Evolutionary conservation across 2,329 filamentous ascomycete genomes (phyloP).

Genomic region (Pseudopithomyces chartarum): DNA sequence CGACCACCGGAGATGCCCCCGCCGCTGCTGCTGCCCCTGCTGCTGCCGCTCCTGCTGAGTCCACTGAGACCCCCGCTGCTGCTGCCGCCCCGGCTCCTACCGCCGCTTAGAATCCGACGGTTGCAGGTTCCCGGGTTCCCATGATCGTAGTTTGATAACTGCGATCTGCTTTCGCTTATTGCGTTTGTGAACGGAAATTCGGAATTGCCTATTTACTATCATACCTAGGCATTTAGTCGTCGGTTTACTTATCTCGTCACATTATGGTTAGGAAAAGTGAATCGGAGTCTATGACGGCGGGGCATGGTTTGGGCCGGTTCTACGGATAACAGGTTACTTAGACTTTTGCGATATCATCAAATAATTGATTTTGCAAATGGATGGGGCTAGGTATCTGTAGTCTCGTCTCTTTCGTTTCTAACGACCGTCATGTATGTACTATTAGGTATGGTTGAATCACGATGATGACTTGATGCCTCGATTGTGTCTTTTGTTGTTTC

Average conservation of each 20-base stretch:
- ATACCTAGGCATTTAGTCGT: conserved; percentile 14
- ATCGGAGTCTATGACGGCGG: conserved; percentile 15
- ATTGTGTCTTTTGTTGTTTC: no score
- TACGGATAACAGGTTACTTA: conserved; percentile 11
- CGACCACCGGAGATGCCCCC: conserved; percentile 16
- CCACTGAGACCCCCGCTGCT: conserved; percentile 29
- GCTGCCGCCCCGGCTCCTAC: conserved; percentile 26
- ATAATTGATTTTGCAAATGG: conserved; percentile 13
- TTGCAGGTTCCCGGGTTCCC: conserved; percentile 9
- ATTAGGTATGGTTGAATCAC: conserved; percentile 3
- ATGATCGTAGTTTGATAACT: conserved; percentile 5
- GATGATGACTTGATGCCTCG: conserved; percentile 2
- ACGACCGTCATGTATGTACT: conserved; percentile 9
- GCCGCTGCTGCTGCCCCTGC: conserved; percentile 19
- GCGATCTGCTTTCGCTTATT: conserved; percentile 5
- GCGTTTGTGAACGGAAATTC: conserved; percentile 11
- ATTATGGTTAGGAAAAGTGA: conserved; percentile 18
- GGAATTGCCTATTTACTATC: conserved; percentile 15
- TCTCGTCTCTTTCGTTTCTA: conserved; percentile 1
- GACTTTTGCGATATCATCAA: conserved; percentile 11
- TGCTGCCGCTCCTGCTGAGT: conserved; percentile 26
- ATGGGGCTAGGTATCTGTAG: conserved; percentile 1
- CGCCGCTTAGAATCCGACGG: conserved; percentile 33
- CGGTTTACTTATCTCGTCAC: conserved; percentile 19
- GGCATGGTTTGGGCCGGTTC: conserved; percentile 8